Evolutionary conservation across 2,329 filamentous ascomycete species (phyloP).

Genomic region (Aureobasidium sp.): DNA sequence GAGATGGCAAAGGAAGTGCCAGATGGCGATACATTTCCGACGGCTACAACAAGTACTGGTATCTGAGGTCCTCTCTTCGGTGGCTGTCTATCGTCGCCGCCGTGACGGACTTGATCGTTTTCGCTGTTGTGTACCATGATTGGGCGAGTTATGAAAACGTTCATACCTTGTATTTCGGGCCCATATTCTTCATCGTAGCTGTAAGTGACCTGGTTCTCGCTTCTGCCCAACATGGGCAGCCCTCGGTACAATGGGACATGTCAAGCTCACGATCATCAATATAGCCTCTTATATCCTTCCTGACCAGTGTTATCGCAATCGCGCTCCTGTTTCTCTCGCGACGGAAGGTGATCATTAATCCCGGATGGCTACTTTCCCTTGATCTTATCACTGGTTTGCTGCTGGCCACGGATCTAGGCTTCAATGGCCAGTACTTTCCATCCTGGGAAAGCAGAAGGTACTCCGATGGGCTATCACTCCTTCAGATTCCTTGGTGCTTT

Average conservation of each 20-base stretch:
- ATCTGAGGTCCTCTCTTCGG: not conserved
- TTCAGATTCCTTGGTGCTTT: not conserved
- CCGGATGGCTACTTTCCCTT: not conserved
- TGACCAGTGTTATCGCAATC: not conserved
- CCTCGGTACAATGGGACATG: not conserved
- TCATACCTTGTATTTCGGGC: not conserved
- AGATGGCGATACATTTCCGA: not conserved
- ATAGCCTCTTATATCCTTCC: not conserved
- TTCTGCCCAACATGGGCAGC: not conserved
- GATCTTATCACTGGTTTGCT: not conserved
- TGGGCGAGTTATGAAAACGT: not conserved
- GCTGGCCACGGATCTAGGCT: not conserved
- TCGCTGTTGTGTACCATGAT: not conserved
- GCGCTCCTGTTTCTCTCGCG: not conserved
- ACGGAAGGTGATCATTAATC: not conserved
- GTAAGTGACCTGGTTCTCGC: not conserved
- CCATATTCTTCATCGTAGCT: not conserved
- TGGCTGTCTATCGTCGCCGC: not conserved
- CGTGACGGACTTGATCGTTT: not conserved
- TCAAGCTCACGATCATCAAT: not conserved
- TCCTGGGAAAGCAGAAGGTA: not conserved
- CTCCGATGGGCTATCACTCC: not conserved
- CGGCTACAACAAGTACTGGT: not conserved
- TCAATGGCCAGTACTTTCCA: not conserved
- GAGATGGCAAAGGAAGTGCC: not conserved